phyloP scores from a whole-genome alignment of 345 rosid genomes.

The Citrus maxima region DNA sequence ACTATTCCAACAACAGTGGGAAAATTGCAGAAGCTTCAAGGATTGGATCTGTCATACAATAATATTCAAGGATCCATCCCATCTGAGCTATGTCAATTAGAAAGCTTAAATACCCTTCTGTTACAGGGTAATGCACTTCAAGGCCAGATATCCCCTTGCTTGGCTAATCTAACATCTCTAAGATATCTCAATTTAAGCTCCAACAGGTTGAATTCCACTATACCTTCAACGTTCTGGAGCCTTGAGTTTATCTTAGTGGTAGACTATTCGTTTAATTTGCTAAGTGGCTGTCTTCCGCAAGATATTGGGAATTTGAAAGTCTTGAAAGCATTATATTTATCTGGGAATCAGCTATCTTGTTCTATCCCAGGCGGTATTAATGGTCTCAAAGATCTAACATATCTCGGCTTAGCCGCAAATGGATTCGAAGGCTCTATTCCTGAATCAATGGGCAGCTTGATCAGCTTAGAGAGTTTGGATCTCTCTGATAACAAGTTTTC shows the following conservation, averaged over 20 bases:
- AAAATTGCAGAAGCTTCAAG: constrained; percentile 1
- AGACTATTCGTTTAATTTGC: constrained; percentile 17
- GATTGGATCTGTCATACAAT: not conserved
- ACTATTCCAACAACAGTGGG: constrained; percentile 14
- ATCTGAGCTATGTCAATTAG: not conserved
- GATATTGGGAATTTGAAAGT: not conserved
- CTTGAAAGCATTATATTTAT: not conserved
- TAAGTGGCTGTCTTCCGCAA: not conserved
- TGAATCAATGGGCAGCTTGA: not conserved
- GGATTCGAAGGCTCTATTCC: constrained; percentile 9
- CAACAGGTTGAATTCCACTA: constrained; percentile 6
- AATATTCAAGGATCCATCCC: not conserved
- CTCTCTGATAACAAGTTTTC: not conserved
- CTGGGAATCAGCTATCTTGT: constrained; percentile 10
- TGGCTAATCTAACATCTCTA: not conserved
- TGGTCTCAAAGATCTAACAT: not conserved
- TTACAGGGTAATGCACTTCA: not conserved
- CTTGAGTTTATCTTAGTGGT: not conserved
- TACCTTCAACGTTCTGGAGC: constrained; percentile 16
- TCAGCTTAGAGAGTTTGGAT: not conserved
- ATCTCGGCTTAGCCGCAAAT: not conserved
- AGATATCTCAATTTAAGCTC: not conserved
- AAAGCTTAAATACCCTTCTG: not conserved
- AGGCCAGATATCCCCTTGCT: not conserved
- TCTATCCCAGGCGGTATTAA: constrained; percentile 5